Evolutionary conservation across 768 basidiomycete species (phyloP), one percentile per base, ranked within the genome.

Genomic region (Boletus rubropictus): DNA sequence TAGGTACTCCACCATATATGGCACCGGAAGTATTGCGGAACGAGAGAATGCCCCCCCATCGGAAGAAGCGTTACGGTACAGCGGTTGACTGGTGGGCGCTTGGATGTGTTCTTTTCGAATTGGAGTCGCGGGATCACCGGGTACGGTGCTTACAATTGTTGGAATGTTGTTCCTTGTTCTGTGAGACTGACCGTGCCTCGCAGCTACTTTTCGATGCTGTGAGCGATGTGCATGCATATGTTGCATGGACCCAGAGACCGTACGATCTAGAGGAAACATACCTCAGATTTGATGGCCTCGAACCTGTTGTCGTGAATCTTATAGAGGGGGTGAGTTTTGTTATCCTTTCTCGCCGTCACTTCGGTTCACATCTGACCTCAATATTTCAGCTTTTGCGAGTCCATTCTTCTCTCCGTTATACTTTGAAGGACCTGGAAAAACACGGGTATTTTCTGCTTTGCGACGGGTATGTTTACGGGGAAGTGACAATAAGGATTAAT

Each of bases 51-150:
- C 8, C 55, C n/a, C 0, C 0, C 15, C 5, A 42, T 18, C 29
- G 46, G 5, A 58, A 39, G 37, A 55, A 25, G 18, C 51, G 35
- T 28, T 73, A 73, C 37, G 67, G 69, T 8, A 41, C 50, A 0
- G 53, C 57, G 1, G 64, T 72, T 11, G 71, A 75, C 43, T 74
- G 71, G 59, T 75, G 73, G 72, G 62, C 62, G 0, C 54, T 72
- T 9, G 73, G 74, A 6, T 72, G 72, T 36, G 57, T 75, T 10
- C 49, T 65, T 8, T 75, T 62, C 48, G 69, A 73, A 49, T 48
- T 75, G 11, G 61, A 71, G 32, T 56, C 62, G 9, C 45, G 40
- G n/a, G 46, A 48, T 18, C 55, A 62, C 31, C 40, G 55, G 49
- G 71, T 68, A 46, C 25, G 45, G 46, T 21, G 9, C 28, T 37